Evolutionary conservation across 306 rosid genomes (phyloP).

Genomic region (Vigna reflexopilosa): DNA sequence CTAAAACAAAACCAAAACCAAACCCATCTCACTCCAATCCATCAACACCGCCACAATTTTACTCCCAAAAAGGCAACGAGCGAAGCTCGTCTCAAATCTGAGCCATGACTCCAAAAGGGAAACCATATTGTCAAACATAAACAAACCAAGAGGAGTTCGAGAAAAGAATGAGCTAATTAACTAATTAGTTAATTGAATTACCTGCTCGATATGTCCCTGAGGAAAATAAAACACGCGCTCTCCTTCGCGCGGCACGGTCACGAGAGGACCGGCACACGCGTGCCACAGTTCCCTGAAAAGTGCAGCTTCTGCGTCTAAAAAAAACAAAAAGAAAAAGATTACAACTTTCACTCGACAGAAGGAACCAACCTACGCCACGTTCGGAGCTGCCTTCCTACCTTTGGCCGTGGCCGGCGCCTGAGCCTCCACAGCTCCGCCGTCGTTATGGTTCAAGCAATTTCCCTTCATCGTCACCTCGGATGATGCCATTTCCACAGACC

Average conservation of each 20-base stretch:
- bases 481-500: conserved; percentile 60
- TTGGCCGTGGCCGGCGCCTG: conserved; percentile 40
- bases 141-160: not conserved
- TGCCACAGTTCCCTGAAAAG: conserved; percentile 93
- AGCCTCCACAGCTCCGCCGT: conserved; percentile 18
- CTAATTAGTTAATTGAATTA: conserved; percentile 26
- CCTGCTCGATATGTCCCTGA: conserved; percentile 96
- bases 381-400: conserved; percentile 49
- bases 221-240: conserved; percentile 90
- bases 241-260: conserved; percentile 75
- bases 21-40: conserved; percentile 9
- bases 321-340: not conserved
- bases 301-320: conserved; percentile 74
- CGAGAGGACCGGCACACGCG: conserved; percentile 97
- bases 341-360: not conserved
- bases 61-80: not conserved
- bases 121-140: not conserved
- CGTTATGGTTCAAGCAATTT: conserved; percentile 56
- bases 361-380: not conserved
- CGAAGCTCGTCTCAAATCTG: conserved; percentile 20
- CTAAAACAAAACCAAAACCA: not conserved
- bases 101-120: conserved; percentile 18
- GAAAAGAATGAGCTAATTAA: not conserved
- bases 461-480: conserved; percentile 67
- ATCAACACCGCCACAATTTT: not conserved